Evolutionary conservation across 1,139 yeast genomes (phyloP).

Genomic region (Debaryomyces subglobosus): DNA sequence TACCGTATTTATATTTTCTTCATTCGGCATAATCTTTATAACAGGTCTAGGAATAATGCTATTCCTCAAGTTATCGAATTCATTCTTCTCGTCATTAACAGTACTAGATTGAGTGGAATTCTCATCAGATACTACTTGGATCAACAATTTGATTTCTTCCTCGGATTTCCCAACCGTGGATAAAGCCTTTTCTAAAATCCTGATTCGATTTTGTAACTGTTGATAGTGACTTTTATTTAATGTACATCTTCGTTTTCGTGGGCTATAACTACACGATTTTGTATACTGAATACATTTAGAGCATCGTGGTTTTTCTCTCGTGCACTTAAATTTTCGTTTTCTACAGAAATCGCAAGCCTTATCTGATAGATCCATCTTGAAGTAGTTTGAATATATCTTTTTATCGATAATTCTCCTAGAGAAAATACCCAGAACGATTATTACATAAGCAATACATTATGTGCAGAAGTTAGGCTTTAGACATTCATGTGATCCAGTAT

Average conservation of each 20-base stretch:
- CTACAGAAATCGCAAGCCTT: constrained; percentile 34
- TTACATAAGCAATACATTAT: no score
- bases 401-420: no score
- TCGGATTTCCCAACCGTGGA: constrained; percentile 4
- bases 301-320: constrained; percentile 29
- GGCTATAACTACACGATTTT: constrained; percentile 33
- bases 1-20: no score
- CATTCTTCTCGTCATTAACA: no score
- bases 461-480: no score
- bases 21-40: constrained; percentile 14
- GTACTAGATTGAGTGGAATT: constrained; percentile 7
- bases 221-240: constrained; percentile 30
- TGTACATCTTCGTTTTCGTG: constrained; percentile 29
- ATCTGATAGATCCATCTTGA: no score
- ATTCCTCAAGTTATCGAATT: constrained; percentile 1
- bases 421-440: no score
- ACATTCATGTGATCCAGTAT: no score
- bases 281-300: constrained; percentile 29
- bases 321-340: constrained; percentile 29
- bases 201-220: constrained; percentile 25
- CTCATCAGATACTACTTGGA: constrained; percentile 8
- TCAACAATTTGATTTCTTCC: not conserved
- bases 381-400: no score
- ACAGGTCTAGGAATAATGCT: constrained; percentile 19
- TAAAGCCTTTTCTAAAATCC: constrained; percentile 20